phyloP scores from a whole-genome alignment of 2,329 filamentous ascomycete genomes.

The Coniosporium tulheliwenetii region DNA sequence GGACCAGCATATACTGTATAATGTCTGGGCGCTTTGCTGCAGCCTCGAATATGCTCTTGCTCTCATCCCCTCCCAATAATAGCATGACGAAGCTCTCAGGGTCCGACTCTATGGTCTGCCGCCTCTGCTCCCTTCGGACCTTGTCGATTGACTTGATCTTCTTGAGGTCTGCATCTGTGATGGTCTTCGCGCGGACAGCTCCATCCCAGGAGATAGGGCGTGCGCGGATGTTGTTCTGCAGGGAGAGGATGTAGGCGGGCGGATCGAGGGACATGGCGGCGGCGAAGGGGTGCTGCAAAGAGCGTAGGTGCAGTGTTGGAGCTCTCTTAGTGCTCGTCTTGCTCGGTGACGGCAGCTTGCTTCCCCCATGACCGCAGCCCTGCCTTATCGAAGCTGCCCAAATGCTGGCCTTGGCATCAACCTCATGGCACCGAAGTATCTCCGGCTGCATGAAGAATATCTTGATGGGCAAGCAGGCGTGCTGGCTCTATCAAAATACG shows the following conservation, averaged over 20 bases:
- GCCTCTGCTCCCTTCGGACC: slow-evolving; percentile 79
- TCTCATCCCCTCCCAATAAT: slow-evolving; percentile 53
- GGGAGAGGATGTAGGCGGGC: slow-evolving; percentile 70
- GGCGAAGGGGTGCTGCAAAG: not conserved
- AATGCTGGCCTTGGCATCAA: too few species aligned
- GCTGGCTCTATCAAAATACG: too few species aligned
- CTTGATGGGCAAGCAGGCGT: too few species aligned
- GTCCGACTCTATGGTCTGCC: slow-evolving; percentile 66
- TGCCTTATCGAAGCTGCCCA: too few species aligned
- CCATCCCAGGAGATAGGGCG: slow-evolving; percentile 97
- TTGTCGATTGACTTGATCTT: slow-evolving; percentile 97
- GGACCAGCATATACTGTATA: slow-evolving; percentile 84
- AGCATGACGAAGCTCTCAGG: slow-evolving; percentile 65
- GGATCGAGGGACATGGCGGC: slow-evolving; percentile 72
- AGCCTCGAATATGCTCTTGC: slow-evolving; percentile 66
- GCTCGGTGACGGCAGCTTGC: too few species aligned
- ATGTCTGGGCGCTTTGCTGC: slow-evolving; percentile 79
- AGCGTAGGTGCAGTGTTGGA: too few species aligned
- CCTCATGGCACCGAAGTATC: too few species aligned
- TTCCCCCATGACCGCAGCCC: too few species aligned
- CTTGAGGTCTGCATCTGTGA: slow-evolving; percentile 85
- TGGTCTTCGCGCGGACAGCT: slow-evolving; percentile 79
- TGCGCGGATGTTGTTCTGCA: slow-evolving; percentile 94
- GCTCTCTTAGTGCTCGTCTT: too few species aligned
- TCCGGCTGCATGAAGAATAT: too few species aligned